Base-by-base conservation (phyloP, 768 basidiomycete genomes). In the Lactarius vividus region DNA sequence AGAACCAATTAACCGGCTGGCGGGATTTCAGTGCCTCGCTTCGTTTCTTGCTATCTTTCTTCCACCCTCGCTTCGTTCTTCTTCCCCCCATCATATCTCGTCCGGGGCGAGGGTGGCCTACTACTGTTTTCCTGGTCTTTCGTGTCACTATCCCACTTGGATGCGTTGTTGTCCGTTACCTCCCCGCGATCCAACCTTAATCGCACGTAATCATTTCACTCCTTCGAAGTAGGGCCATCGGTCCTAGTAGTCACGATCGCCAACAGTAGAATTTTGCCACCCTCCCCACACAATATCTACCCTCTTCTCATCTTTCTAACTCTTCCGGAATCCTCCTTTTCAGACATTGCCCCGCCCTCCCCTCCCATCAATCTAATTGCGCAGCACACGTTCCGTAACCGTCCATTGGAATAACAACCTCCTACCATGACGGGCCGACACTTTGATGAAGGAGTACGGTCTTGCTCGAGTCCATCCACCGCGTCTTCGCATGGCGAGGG, bases 401-500 rank as follows among this genome's bases (percentile, higher is more conserved):
- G 49, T 35, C 42, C 28, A 26, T 28, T 57, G 35, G 18, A 54
- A 4, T 20, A 10, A 0, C 26, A 33, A 31, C 10, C 8, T 23
- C 13, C 8, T 23, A 49, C 35, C 18, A 70, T 70, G 68, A 70
- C 55, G 46, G 59, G 42, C 26, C 61, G 35, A 58, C 28, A 46
- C 28, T 70, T 64, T 13, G 70, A 70, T 23, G 68, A 69, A 35
- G 63, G 62, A 18, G 59, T 28, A 20, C 69, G 31, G 31, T 46
- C 57, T 42, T 64, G 62, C 35, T 70, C 70, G 20, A 66, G 65
- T 55, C 65, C 65, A 20, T 66, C 72, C 66, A 66, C 57, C 55
- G 67, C 62, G 62, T 72, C 74, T 65, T 72, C 72, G 53, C 72
- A 73, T 66, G 70, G 67, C 31, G 68, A 76, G 67, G 75, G 76